A percentile compares a stretch with the other conserved stretches of the same genome.
Evolutionary conservation across 176 grass and related monocot genomes (phyloP).

Genomic region (Poa pratensis): DNA sequence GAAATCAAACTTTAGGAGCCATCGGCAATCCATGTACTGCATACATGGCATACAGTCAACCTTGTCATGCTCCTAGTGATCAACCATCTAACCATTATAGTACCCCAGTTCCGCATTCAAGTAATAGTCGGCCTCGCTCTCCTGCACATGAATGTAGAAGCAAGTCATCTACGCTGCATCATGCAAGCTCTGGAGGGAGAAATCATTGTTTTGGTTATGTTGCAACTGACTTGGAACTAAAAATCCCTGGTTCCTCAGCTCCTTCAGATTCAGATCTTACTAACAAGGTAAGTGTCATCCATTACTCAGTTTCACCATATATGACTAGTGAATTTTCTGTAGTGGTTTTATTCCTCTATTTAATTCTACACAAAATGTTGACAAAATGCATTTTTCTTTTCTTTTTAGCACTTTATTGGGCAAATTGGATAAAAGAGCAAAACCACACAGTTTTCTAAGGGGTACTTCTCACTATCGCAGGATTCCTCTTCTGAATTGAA

Average conservation of each 20-base stretch:
- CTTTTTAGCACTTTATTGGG: slow-evolving; percentile 8
- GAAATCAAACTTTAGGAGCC: slow-evolving; percentile 48
- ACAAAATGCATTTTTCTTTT: slow-evolving; percentile 5
- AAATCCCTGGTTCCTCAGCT: slow-evolving; percentile 69
- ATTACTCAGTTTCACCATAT: slow-evolving; percentile 20
- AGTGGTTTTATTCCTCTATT: slow-evolving; percentile 13
- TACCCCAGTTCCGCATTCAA: slow-evolving; percentile 45
- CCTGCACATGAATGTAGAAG: slow-evolving; percentile 55
- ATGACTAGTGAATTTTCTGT: not conserved
- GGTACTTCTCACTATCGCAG: slow-evolving; percentile 41
- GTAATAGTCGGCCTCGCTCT: slow-evolving; percentile 45
- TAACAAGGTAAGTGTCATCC: slow-evolving; percentile 51
- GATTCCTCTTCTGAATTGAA: slow-evolving; percentile 62
- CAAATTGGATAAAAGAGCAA: slow-evolving; percentile 13
- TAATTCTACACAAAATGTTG: slow-evolving; percentile 9
- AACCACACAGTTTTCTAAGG: slow-evolving; percentile 27
- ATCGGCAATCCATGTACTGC: slow-evolving; percentile 44
- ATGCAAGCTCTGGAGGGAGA: slow-evolving; percentile 51
- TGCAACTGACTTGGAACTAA: slow-evolving; percentile 89
- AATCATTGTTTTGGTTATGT: slow-evolving; percentile 68
- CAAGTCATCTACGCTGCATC: slow-evolving; percentile 51
- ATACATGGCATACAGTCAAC: slow-evolving; percentile 57
- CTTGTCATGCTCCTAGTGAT: slow-evolving; percentile 52
- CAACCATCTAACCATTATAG: slow-evolving; percentile 54
- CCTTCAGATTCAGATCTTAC: slow-evolving; percentile 49